Conservation (phyloP, 345 rosid genomes). For the Pelargonium nanum region DNA sequence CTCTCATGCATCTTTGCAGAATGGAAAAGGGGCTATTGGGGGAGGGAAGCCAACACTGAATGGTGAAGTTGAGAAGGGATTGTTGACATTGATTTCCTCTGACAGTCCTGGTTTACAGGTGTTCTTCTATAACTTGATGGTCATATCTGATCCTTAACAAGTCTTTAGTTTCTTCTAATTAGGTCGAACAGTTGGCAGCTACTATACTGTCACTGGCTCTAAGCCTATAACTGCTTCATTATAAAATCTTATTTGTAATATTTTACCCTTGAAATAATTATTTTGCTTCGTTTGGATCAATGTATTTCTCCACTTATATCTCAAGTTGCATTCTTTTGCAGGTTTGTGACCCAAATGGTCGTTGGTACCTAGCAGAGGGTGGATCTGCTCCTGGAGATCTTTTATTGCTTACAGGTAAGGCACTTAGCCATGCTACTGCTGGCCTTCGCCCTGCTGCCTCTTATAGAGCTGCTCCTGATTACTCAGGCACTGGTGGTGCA, state of each 20-base stretch:
- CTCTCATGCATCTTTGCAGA: slow-evolving; percentile 47
- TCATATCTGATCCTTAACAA: not conserved
- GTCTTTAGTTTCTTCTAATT: not conserved
- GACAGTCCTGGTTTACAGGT: slow-evolving; percentile 84
- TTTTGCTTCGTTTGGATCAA: not conserved
- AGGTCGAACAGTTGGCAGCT: too few relatives aligned
- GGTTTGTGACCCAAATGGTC: slow-evolving; percentile 97
- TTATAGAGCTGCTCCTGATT: slow-evolving; percentile 56
- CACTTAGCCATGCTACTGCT: slow-evolving; percentile 88
- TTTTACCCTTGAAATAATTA: too few relatives aligned
- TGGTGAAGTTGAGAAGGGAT: slow-evolving; percentile 87
- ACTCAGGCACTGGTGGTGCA: slow-evolving; percentile 34
- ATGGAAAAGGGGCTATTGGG: slow-evolving; percentile 61
- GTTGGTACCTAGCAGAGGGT: slow-evolving; percentile 88
- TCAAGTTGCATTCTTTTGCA: slow-evolving; percentile 19
- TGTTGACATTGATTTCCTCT: slow-evolving; percentile 70
- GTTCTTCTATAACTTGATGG: slow-evolving; percentile 9
- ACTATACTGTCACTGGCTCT: too few relatives aligned
- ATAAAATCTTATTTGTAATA: too few relatives aligned
- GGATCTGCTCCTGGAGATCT: slow-evolving; percentile 66
- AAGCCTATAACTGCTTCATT: too few relatives aligned
- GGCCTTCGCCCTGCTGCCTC: slow-evolving; percentile 87
- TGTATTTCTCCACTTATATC: not conserved
- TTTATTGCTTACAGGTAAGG: slow-evolving; percentile 82
- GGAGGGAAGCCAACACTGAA: slow-evolving; percentile 52